Evolutionary conservation across 2,329 filamentous ascomycete species (phyloP), one percentile per base, ranked within the genome.

Genomic region (Arthrobotrys entomopaga): DNA sequence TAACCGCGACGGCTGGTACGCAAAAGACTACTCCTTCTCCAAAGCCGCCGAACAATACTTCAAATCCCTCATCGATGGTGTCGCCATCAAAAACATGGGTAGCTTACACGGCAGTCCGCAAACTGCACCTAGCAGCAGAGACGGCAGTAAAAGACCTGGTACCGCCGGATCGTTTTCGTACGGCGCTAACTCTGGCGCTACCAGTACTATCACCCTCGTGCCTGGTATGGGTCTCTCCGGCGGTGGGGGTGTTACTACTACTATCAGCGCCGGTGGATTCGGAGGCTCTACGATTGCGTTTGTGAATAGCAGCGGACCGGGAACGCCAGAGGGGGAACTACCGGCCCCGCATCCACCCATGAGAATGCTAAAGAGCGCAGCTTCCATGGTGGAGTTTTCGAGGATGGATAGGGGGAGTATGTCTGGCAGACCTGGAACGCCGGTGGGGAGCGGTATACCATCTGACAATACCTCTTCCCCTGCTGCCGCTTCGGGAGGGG

Each of bases 21-120:
- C 78, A 38, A 74, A 78, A 2, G 70, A 76, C 49, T 79, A 78
- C 63, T 77, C 75, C n/a, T 79, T 76, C 65, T 76, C 76, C 38
- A 69, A 70, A 26, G 73, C 77, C 24, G 78, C 77, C 16, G 77
- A 79, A 65, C 71, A 75, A 26, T 78, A 78, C 56, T 79, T 79
- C 61, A 57, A 76, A 65, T 66, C 69, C 24, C 56, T 73, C 11
- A 73, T 66, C 61, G 69, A 66, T n/a, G 69, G 69, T 8, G 69
- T 73, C 15, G 61, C 69, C 10, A 73, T 73, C 56, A 73, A 73
- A 34, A 65, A 73, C 49, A 58, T 63, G 61, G 57, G 49, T 0
- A 48, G 22, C 2, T 46, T 58, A 50, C 53, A 22, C 46, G 43
- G 53, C 10, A 50, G 46, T 40, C 46, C 43, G 5, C 56, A 69